Evolutionary conservation across 169 alveolate species (phyloP), one percentile per base, ranked within the genome.

Genomic region (Theileria orientalis): DNA sequence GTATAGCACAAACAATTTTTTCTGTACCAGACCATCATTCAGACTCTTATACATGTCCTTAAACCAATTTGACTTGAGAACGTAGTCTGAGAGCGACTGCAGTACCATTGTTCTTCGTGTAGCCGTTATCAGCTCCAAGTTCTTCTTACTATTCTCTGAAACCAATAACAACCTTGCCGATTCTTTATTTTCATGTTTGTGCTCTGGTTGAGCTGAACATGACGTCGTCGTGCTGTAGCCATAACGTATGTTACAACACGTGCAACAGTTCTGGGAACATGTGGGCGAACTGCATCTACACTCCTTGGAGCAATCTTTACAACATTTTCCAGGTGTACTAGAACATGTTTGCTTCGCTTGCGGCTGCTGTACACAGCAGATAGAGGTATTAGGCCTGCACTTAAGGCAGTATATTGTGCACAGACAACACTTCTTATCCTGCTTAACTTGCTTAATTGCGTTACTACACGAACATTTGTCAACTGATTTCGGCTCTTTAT

Each of bases 71-170:
- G 41, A 3, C 46, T 57, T 35, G n/a, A 16, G 14, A 21, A 57
- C 33, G 46, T 32, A 30, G 11, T 57, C 67, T 33, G n/a, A 5
- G 33, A 57, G 2, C 46, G 67, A 57, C 21, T 57, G 67, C 41
- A 35, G 25, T 35, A 57, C 46, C 67, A 57, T 57, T 23, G 42
- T 16, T 57, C 46, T 57, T 35, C 67, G 14, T 57, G 67, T 57
- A 11, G 42, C 3, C 11, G 41, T 32, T 25, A 57, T 35, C 8
- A 57, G 46, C 21, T 57, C 49, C 67, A 57, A 8, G 13, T 30
- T 32, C 67, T 35, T 57, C 67, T 35, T 47, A 47, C 57, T 47
- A 27, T 47, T 47, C 57, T 47, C 57, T n/a, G 30, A 47, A 27
- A 47, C 30, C 57, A n/a, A n/a, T n/a, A 47, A 27, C 16, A 47